Percentiles rank a stretch among this genome's conserved stretches.
phyloP scores from a whole-genome alignment of 257 asterid species.

The Pogostemon cablin region DNA sequence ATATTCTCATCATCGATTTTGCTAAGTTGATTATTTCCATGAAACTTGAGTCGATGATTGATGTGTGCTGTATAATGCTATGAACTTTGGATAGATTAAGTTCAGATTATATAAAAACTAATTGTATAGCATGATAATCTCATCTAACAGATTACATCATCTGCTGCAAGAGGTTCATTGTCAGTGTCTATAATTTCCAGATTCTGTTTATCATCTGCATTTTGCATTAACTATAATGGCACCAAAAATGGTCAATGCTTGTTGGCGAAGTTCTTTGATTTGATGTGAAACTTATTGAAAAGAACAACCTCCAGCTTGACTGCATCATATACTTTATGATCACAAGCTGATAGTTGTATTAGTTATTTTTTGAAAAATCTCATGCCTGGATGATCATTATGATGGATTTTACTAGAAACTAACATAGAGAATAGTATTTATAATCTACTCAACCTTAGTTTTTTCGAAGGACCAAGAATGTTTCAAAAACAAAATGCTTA shows the following conservation, averaged over 20 bases:
- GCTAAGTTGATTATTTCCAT: neutral
- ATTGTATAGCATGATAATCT: conserved; percentile 17
- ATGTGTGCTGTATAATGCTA: conserved; percentile 8
- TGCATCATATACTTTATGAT: neutral
- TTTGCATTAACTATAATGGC: neutral
- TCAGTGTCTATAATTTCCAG: conserved; percentile 1
- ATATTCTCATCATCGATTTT: conserved; percentile 2
- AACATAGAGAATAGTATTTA: conserved; percentile 19
- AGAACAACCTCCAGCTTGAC: neutral
- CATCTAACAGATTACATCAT: conserved; percentile 8
- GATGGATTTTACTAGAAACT: conserved; percentile 9
- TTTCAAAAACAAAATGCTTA: conserved; percentile 8
- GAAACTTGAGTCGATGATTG: conserved; percentile 20
- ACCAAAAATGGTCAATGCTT: conserved; percentile 10
- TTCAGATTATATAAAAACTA: conserved; percentile 21
- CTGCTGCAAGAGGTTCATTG: conserved; percentile 10
- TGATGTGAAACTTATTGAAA: conserved; percentile 15
- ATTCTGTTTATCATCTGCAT: conserved; percentile 9
- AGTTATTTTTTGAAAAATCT: neutral
- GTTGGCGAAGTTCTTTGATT: neutral
- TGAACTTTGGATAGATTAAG: conserved; percentile 19
- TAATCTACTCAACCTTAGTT: neutral
- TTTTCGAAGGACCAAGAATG: conserved; percentile 17
- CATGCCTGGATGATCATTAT: neutral
- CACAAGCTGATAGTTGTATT: neutral